Conservation (phyloP, 2,329 filamentous ascomycete genomes). For the Leptographium radiaticola region DNA sequence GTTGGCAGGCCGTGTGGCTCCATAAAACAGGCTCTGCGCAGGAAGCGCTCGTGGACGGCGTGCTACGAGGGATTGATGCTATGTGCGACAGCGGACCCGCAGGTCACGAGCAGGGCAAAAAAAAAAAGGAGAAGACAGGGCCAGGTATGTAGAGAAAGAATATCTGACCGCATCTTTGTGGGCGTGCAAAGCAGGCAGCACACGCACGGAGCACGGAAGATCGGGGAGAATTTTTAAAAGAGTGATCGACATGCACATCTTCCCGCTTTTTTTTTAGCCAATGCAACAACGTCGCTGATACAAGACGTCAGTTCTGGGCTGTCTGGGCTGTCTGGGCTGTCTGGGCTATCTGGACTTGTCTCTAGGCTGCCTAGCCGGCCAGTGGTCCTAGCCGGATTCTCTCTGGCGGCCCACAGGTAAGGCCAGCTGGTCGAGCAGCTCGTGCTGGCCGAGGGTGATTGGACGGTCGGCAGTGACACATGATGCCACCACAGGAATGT, state of each 20-base stretch:
- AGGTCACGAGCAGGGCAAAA: no score
- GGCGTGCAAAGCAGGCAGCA: no score
- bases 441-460: no score
- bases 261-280: not conserved
- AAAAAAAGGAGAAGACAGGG: no score
- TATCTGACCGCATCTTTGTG: not conserved
- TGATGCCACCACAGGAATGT: no score
- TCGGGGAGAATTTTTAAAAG: not conserved
- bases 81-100: no score
- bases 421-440: not conserved
- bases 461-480: not conserved
- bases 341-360: not conserved
- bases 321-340: not conserved
- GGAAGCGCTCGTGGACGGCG: no score
- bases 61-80: no score
- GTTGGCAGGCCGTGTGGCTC: no score
- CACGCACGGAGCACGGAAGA: not conserved
- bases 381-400: not conserved
- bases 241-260: constrained; percentile 1
- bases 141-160: not conserved
- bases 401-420: not conserved
- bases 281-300: not conserved
- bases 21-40: no score
- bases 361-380: not conserved
- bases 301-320: no score